These are phyloP conservation scores for Candida michaelii DNA, from an alignment of 805 yeast species.

Conservation along the genomic window DNA sequence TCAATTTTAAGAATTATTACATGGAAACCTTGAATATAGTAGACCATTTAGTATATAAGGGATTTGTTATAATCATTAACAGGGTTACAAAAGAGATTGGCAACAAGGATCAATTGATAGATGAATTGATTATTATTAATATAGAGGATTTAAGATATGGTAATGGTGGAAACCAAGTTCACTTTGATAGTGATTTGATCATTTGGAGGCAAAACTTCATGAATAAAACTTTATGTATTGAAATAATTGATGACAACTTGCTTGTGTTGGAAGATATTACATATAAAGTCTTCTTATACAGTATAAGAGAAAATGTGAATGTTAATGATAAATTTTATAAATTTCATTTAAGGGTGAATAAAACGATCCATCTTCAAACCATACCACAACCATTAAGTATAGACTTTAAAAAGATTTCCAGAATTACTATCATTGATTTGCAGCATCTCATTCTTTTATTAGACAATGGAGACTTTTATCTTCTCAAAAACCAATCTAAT, in stretches of 20 bases:
- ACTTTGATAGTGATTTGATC: constrained; percentile 39
- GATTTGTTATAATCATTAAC: constrained; percentile 34
- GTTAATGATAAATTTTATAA: constrained; percentile 18
- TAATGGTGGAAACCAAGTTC: constrained; percentile 29
- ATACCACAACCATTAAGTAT: constrained; percentile 24
- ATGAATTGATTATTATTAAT: constrained; percentile 38
- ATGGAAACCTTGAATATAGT: constrained; percentile 34
- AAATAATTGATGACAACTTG: constrained; percentile 10
- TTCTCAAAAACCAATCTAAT: constrained; percentile 32
- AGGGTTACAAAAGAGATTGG: constrained; percentile 20
- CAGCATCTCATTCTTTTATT: constrained; percentile 37
- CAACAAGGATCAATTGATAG: constrained; percentile 21
- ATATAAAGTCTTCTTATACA: constrained; percentile 11
- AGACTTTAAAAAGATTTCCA: constrained; percentile 21
- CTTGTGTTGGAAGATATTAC: constrained; percentile 10
- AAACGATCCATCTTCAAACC: constrained; percentile 35
- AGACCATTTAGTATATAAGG: constrained; percentile 36
- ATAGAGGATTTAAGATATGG: constrained; percentile 33
- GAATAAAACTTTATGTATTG: constrained; percentile 8
- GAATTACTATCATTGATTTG: constrained; percentile 26
- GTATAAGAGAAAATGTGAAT: constrained; percentile 9
- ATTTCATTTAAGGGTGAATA: constrained; percentile 28
- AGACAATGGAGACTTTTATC: constrained; percentile 38
- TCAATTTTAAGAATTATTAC: constrained; percentile 32
- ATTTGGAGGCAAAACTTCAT: constrained; percentile 30